Conservation (phyloP, 169 alveolate species). For the Babesia bovis region DNA sequence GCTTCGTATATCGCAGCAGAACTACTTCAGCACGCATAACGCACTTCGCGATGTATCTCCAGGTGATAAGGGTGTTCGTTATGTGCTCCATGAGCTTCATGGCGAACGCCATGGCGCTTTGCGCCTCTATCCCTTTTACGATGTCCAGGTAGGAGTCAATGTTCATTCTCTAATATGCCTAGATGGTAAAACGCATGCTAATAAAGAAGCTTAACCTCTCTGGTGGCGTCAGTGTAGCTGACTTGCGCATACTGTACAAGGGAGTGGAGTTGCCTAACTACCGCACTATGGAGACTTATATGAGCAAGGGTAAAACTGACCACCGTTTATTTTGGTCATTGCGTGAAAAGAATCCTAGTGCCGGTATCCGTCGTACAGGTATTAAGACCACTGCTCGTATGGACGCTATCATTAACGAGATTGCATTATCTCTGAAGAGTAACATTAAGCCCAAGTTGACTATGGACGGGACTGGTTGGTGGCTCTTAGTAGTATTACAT, state of each 20-base stretch:
- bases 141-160: constrained; percentile 70
- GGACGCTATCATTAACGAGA: constrained; percentile 80
- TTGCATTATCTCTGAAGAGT: constrained; percentile 86
- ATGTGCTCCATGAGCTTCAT: constrained; percentile 78
- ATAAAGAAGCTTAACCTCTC: constrained; percentile 83
- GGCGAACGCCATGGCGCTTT: constrained; percentile 81
- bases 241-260: constrained; percentile 82
- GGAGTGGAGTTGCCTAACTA: constrained; percentile 87
- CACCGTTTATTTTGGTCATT: constrained; percentile 61
- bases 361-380: constrained; percentile 60
- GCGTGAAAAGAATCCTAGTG: constrained; percentile 34
- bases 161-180: background rate
- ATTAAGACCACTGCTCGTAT: constrained; percentile 52
- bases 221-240: constrained; percentile 76
- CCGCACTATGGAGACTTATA: constrained; percentile 84
- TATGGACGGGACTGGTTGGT: constrained; percentile 92
- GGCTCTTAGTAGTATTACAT: background rate
- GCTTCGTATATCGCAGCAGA: constrained; percentile 81
- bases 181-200: constrained; percentile 83
- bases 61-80: constrained; percentile 76
- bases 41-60: constrained; percentile 75
- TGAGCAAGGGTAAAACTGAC: constrained; percentile 52
- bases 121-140: constrained; percentile 86
- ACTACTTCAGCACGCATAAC: constrained; percentile 84
- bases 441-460: constrained; percentile 95